Evolutionary conservation across 352 stramenopile genomes (phyloP).

Genomic region (Detonula confervacea): DNA sequence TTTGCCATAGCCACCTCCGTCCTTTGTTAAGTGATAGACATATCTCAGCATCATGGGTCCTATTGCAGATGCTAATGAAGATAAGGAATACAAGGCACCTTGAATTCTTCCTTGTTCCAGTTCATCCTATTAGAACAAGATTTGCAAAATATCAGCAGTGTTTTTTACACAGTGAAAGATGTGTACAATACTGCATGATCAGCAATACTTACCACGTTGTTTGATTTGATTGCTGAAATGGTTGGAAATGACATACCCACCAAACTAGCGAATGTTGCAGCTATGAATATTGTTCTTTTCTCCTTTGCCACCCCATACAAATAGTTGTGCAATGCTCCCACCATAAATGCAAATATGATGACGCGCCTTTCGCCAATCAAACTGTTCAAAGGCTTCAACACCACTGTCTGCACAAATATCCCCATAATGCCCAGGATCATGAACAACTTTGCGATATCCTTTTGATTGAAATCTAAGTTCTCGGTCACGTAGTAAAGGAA

Average conservation of each 20-base stretch:
- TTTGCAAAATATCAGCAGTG: conserved; percentile 1
- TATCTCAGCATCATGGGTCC: conserved; percentile 68
- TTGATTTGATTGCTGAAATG: conserved; percentile 84
- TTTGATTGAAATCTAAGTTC: conserved; percentile 65
- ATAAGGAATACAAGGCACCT: conserved; percentile 79
- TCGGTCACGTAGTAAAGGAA: conserved; percentile 83
- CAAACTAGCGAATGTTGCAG: conserved; percentile 58
- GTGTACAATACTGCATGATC: background rate
- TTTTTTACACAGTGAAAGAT: too few species aligned
- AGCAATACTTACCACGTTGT: conserved; percentile 71
- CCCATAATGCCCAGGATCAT: conserved; percentile 69
- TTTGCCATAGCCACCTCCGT: conserved; percentile 52
- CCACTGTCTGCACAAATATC: conserved; percentile 72
- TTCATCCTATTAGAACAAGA: conserved; percentile 56
- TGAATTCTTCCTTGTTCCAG: conserved; percentile 82
- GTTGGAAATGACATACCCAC: conserved; percentile 79
- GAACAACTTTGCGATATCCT: conserved; percentile 78
- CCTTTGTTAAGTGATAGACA: conserved; percentile 67
- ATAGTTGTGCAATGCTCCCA: conserved; percentile 70
- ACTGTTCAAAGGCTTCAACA: conserved; percentile 78
- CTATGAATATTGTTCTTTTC: conserved; percentile 78
- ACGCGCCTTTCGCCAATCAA: conserved; percentile 74
- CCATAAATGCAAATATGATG: conserved; percentile 66
- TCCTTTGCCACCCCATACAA: conserved; percentile 73
- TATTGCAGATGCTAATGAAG: conserved; percentile 70